Evolutionary conservation across 2,329 filamentous ascomycete genomes (phyloP), one percentile per base, ranked within the genome.

Genomic region (Dothiorella sarmentorum): DNA sequence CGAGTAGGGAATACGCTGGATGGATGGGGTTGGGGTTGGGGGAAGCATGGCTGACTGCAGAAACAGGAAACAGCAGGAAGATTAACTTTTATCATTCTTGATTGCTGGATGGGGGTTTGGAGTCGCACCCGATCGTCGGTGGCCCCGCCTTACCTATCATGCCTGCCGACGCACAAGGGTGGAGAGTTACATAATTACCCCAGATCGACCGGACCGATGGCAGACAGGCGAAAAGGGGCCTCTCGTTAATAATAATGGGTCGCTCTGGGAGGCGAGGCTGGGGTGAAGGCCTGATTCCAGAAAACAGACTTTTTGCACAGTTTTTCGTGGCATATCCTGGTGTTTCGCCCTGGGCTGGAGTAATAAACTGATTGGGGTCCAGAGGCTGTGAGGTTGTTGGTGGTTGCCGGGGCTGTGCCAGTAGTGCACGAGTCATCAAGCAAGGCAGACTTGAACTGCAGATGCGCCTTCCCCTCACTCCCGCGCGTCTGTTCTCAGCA

Each of bases 1-100:
- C 33, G 27, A 29, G 60, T 63, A 63, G 2, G 60, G 52, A 38
- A 65, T 40, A 20, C 60, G 60, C 35, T 60, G 62, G 49, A 63
- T 51, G 10, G 60, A 11, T 20, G 55, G 42, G 13, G 33, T 29
- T 20, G 55, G 42, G 13, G 33, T 29, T 20, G 31, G 31, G 22
- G 55, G 35, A 4, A 22, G 55, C 55, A 58, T 58, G 27, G 15
- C 18, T 33, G 43, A 35, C 24, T 20, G 55, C 22, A 18, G 31
- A 13, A 53, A 29, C 35, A 27, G 35, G 33, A 26, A 29, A 29
- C 7, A 20, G n/a, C 9, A 15, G 10, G 31, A 11, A 26, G 15
- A 27, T 40, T 51, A n/a, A n/a, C 33, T 6, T 24, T 18, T 53
- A 40, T 27, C 22, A 53, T 27, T 37, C 22, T 20, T 27, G 22